These are phyloP conservation scores for Wickerhamomyces sydowiorum DNA, from an alignment of 805 yeast species.

Conservation along the genomic window DNA sequence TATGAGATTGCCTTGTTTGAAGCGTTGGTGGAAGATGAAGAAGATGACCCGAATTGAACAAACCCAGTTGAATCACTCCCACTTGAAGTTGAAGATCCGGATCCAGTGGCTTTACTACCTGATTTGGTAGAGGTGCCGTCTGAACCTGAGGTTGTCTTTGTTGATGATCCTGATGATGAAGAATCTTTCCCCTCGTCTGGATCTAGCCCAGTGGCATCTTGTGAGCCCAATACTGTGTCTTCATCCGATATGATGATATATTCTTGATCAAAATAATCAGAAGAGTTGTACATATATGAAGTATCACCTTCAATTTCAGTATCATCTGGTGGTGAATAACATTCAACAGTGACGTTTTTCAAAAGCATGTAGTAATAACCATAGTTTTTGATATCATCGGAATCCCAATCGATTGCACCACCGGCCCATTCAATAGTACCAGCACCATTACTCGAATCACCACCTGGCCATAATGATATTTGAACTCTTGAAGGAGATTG, in stretches of 20 bases:
- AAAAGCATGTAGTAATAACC: conserved; percentile 80
- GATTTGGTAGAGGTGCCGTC: conserved; percentile 4
- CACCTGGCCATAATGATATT: conserved; percentile 76
- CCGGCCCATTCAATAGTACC: conserved; percentile 87
- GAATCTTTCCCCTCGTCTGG: conserved; percentile 30
- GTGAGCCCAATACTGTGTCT: conserved; percentile 50
- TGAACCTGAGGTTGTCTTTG: conserved; percentile 9
- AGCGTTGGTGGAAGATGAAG: neutral
- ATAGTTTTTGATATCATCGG: conserved; percentile 60
- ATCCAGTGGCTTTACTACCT: too few species aligned
- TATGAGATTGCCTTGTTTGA: neutral
- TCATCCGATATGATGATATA: conserved; percentile 58
- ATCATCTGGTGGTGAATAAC: conserved; percentile 68
- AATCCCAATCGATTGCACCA: conserved; percentile 80
- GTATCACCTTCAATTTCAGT: conserved; percentile 38
- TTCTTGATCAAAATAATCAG: conserved; percentile 41
- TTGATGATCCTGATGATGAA: conserved; percentile 13
- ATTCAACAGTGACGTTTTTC: conserved; percentile 52
- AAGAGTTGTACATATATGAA: conserved; percentile 49
- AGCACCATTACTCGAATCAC: conserved; percentile 41
- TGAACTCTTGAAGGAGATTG: conserved; percentile 74
- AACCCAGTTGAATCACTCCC: too few species aligned
- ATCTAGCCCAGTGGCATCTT: conserved; percentile 63
- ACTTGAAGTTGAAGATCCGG: conserved; percentile 3
- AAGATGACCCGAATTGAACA: too few species aligned